A percentile compares a stretch with the other conserved stretches of the same genome.
Evolutionary conservation across 2,329 filamentous ascomycete genomes (phyloP).

Genomic region (Claviceps sp.): DNA sequence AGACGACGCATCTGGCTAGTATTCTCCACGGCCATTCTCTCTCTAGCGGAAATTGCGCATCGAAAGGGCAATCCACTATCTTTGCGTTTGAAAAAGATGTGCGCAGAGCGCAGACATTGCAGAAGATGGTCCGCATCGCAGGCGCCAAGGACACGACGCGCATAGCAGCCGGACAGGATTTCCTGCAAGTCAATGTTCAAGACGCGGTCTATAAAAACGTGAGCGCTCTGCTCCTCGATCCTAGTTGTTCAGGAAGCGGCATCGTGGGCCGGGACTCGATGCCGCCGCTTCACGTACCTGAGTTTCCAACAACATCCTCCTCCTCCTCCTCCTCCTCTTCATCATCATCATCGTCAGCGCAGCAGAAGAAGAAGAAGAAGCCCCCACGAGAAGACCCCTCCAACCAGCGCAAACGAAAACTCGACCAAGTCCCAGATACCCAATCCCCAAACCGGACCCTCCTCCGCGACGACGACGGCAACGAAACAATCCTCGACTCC

Average conservation of each 20-base stretch:
- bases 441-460: slow-evolving; percentile 20
- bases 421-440: slow-evolving; percentile 16
- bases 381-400: not conserved
- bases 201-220: slow-evolving; percentile 53
- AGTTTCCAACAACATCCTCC: slow-evolving; percentile 7
- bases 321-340: too few species aligned
- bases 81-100: slow-evolving; percentile 71
- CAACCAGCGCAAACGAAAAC: slow-evolving; percentile 32
- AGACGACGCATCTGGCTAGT: slow-evolving; percentile 85
- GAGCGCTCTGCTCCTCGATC: slow-evolving; percentile 74
- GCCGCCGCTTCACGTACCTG: slow-evolving; percentile 49
- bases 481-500: slow-evolving; percentile 36
- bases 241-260: slow-evolving; percentile 89
- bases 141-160: slow-evolving; percentile 54
- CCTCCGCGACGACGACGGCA: slow-evolving; percentile 45
- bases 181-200: slow-evolving; percentile 58
- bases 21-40: slow-evolving; percentile 40
- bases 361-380: slow-evolving; percentile 9
- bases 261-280: slow-evolving; percentile 81
- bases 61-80: slow-evolving; percentile 27
- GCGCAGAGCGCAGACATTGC: slow-evolving; percentile 57
- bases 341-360: not conserved
- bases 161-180: slow-evolving; percentile 66
- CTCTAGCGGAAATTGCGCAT: too few species aligned
- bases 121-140: slow-evolving; percentile 72